Percentiles rank a stretch among this genome's conserved stretches.
Conservation (phyloP, 495 filamentous ascomycete genomes). For the Xylaria castorea region DNA sequence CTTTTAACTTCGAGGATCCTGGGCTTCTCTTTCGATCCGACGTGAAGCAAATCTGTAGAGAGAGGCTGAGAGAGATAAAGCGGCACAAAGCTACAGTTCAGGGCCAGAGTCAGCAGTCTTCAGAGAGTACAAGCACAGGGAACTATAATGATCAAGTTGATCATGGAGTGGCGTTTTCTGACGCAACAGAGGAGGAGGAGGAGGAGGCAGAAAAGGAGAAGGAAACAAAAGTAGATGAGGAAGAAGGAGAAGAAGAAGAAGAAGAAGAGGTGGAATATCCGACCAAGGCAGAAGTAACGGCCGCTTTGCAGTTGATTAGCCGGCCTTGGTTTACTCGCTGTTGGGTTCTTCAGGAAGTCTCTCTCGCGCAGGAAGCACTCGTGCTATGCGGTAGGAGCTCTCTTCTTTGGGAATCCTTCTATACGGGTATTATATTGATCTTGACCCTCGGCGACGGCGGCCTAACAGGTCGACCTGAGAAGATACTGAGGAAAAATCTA, state of each 20-base stretch:
- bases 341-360: not conserved
- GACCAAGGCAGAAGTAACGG: not conserved
- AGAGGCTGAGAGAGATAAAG: not conserved
- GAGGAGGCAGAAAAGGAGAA: not conserved
- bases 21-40: not conserved
- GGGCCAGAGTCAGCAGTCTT: not conserved
- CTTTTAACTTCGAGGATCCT: not conserved
- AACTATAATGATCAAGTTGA: no score
- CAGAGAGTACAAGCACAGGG: no score
- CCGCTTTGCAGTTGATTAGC: not conserved
- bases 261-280: not conserved
- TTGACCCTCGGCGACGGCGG: not conserved
- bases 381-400: not conserved
- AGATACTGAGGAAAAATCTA: not conserved
- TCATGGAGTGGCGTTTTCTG: no score
- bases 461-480: not conserved
- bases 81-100: not conserved
- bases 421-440: not conserved
- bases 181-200: not conserved
- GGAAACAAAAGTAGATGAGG: not conserved
- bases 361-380: not conserved
- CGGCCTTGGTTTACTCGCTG: conserved; percentile 4
- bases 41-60: not conserved
- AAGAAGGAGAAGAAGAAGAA: not conserved
- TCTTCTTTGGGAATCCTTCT: not conserved